Base-by-base conservation (phyloP, 1,139 yeast species). In the Eremothecium gossypii region DNA sequence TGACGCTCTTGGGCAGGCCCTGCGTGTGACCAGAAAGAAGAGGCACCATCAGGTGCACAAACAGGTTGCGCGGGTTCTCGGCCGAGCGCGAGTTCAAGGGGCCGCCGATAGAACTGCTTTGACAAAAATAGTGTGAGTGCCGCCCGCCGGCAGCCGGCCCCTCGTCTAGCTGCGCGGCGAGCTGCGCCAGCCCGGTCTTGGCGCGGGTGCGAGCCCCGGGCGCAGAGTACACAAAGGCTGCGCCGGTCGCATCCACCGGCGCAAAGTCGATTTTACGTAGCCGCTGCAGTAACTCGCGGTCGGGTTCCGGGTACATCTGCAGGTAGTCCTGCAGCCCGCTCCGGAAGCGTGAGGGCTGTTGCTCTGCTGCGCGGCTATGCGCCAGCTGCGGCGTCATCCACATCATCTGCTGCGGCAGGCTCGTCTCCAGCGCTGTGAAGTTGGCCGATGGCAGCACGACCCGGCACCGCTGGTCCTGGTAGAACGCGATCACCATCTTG, bases 381-480 rank as follows among this genome's bases (percentile, higher is more conserved):
- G 28, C 8, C 10, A 33, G 30, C 12, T 28, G 9, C 0, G 82
- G 84, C 3, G 82, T 74, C 33, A 70, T 60, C 87, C 86, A 80
- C 31, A 73, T 63, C 70, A 77, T 77, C 55, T 80, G 86, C 2
- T 82, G 78, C 41, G 80, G 74, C 1, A 70, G 70, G 4, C 66
- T 65, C 43, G 77, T 69, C 55, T 81, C 87, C 1, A 70, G 57
- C 35, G 61, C 60, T 0, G 79, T 76, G 41, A 79, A 55, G 54
- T 81, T 81, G 53, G 75, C 71, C 0, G 86, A 75, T 63, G 79
- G 73, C 13, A 80, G 64, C n/a, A 74, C 73, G 0, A 80, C 56
- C 51, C 73, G 77, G 27, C 71, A 58, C 0, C 69, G 57, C 0
- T 56, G 56, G 47, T 72, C 75, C 2, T 52, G 55, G 50, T 66